phyloP scores from a whole-genome alignment of 2,329 filamentous ascomycete species.

The Trichocomaceae sp. region DNA sequence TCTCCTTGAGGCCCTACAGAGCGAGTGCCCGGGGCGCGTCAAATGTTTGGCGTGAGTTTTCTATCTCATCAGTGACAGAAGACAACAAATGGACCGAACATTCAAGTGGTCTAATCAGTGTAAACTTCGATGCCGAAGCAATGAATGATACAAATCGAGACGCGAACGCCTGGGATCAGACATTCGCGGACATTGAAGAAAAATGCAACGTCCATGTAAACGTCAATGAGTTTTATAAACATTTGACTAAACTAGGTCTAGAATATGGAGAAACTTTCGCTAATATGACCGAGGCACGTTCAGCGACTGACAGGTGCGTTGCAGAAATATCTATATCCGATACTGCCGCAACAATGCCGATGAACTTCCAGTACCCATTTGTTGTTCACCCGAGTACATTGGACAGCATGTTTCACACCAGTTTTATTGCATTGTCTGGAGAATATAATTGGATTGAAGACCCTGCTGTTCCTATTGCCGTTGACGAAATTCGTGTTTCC shows the following conservation, averaged over 20 bases:
- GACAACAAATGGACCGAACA: constrained; percentile 22
- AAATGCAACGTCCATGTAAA: no score
- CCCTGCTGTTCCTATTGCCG: not conserved
- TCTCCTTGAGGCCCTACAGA: not conserved
- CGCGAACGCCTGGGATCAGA: no score
- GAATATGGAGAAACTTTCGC: no score
- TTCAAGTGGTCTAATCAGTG: constrained; percentile 17
- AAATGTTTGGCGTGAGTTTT: constrained; percentile 16
- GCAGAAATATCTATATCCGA: constrained; percentile 22
- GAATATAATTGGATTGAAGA: not conserved
- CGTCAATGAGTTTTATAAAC: no score
- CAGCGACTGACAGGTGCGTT: constrained; percentile 11
- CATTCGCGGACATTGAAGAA: no score
- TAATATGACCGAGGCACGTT: no score
- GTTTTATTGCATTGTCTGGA: constrained; percentile 16
- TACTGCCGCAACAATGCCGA: constrained; percentile 23
- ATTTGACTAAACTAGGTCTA: no score
- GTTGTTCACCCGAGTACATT: constrained; percentile 28
- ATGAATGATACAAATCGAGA: not conserved
- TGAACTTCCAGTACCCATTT: constrained; percentile 20
- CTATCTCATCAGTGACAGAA: constrained; percentile 18
- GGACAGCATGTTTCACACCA: constrained; percentile 27
- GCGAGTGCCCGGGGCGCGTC: not conserved
- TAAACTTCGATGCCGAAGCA: constrained; percentile 2
- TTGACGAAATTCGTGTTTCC: not conserved